Evolutionary conservation across 1,139 yeast species (phyloP).

Genomic region (Candida tropicalis): DNA sequence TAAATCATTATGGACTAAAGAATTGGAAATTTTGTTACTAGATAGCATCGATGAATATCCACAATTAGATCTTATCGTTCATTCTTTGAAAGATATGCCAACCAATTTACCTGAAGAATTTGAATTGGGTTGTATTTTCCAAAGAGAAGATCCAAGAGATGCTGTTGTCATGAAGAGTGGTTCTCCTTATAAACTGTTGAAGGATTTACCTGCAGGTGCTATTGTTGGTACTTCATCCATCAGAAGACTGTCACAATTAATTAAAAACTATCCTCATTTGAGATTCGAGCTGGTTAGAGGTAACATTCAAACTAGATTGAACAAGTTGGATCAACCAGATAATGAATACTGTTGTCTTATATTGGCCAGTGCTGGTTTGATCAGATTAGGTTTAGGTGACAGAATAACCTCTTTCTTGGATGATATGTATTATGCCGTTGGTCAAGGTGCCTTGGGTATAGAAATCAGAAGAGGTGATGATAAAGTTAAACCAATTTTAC

Average conservation of each 20-base stretch:
- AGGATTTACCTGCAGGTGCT: slow-evolving; percentile 81
- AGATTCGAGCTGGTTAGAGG: slow-evolving; percentile 81
- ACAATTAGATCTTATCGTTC: slow-evolving; percentile 85
- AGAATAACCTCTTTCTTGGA: slow-evolving; percentile 74
- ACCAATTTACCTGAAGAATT: slow-evolving; percentile 89
- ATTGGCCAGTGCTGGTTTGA: slow-evolving; percentile 90
- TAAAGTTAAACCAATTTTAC: slow-evolving; percentile 57
- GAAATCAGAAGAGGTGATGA: slow-evolving; percentile 79
- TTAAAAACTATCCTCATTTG: slow-evolving; percentile 44
- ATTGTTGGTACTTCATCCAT: slow-evolving; percentile 94
- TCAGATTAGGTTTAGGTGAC: slow-evolving; percentile 66
- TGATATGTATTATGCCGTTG: slow-evolving; percentile 94
- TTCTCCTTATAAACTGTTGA: slow-evolving; percentile 62
- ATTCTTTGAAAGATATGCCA: slow-evolving; percentile 94
- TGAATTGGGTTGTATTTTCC: slow-evolving; percentile 82
- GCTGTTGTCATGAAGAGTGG: slow-evolving; percentile 81
- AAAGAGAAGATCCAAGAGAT: slow-evolving; percentile 90
- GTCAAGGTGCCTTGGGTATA: slow-evolving; percentile 95
- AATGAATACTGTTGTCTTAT: slow-evolving; percentile 74
- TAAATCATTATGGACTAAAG: slow-evolving; percentile 94
- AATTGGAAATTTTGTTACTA: slow-evolving; percentile 77
- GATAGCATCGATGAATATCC: slow-evolving; percentile 64
- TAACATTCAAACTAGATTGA: slow-evolving; percentile 77
- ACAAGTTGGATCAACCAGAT: slow-evolving; percentile 73
- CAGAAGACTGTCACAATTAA: slow-evolving; percentile 76